Percentiles rank a stretch among this genome's conserved stretches.
phyloP scores from a whole-genome alignment of 306 rosid genomes.

The Sphenostylis stenocarpa region DNA sequence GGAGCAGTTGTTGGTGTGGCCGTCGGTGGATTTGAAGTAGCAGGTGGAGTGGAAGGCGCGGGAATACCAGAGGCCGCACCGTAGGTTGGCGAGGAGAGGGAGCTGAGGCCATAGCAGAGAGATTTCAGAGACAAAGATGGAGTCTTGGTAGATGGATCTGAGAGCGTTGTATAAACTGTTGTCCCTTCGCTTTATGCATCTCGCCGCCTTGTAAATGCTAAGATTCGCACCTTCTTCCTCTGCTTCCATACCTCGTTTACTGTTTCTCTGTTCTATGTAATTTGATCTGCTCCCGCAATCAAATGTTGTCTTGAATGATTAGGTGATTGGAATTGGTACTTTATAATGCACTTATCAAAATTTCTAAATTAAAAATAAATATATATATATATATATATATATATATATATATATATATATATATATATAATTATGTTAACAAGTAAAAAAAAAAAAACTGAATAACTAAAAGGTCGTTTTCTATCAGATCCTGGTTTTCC shows the following conservation, averaged over 20 bases:
- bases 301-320: no score
- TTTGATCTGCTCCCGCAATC: no score
- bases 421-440: no score
- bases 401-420: no score
- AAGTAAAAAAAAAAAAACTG: no score
- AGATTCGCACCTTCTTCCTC: slow-evolving; percentile 26
- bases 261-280: no score
- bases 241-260: not conserved
- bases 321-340: no score
- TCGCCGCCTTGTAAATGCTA: slow-evolving; percentile 76
- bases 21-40: slow-evolving; percentile 96
- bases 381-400: no score
- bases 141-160: slow-evolving; percentile 77
- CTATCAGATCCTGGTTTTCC: slow-evolving; percentile 86
- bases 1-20: slow-evolving; percentile 87
- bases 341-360: no score
- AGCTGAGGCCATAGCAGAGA: slow-evolving; percentile 84
- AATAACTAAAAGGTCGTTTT: no score
- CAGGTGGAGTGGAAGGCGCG: slow-evolving; percentile 67
- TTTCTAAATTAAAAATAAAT: no score
- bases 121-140: slow-evolving; percentile 71
- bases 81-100: slow-evolving; percentile 91
- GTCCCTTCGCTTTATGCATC: slow-evolving; percentile 68
- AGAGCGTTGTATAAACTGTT: slow-evolving; percentile 84
- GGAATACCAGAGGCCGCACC: slow-evolving; percentile 89